A percentile compares a stretch with the other conserved stretches of the same genome.
These are phyloP conservation scores for Wickerhamomyces chambardii DNA, from an alignment of 805 yeast genomes.

Conservation along the genomic window DNA sequence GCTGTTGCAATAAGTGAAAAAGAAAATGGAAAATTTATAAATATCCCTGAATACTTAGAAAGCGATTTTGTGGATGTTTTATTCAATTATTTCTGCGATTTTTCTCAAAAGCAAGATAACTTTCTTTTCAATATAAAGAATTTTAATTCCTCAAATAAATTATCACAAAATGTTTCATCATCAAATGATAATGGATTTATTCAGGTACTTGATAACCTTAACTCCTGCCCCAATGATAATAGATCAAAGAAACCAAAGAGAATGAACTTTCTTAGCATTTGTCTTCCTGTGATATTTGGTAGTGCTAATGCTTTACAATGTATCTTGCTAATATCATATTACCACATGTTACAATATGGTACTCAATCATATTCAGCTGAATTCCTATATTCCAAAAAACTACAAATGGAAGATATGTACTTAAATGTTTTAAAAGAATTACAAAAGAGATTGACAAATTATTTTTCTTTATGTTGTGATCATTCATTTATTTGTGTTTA, in stretches of 20 bases:
- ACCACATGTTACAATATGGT: conserved; percentile 2
- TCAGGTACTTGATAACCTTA: too few relatives aligned
- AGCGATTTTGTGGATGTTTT: neutral
- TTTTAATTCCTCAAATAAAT: too few relatives aligned
- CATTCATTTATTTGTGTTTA: conserved; percentile 7
- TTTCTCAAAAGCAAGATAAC: too few relatives aligned
- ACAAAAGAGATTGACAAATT: conserved; percentile 3
- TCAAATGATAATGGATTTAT: too few relatives aligned
- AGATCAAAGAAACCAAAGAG: too few relatives aligned
- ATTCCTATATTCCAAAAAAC: conserved; percentile 1
- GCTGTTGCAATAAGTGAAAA: neutral
- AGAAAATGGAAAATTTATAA: neutral
- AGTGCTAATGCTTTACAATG: conserved; percentile 7
- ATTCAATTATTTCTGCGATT: neutral
- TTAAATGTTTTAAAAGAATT: conserved; percentile 4
- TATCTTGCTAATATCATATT: conserved; percentile 5
- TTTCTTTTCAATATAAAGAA: too few relatives aligned
- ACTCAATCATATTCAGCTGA: neutral
- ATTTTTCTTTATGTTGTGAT: conserved; percentile 7
- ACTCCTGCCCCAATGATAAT: too few relatives aligned
- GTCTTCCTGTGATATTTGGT: conserved; percentile 7
- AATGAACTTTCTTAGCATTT: conserved; percentile 1
- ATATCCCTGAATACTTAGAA: neutral
- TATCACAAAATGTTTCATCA: too few relatives aligned
- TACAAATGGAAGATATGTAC: conserved; percentile 4